A percentile compares a stretch with the other conserved stretches of the same genome.
Conservation (phyloP, 352 stramenopile species). For the Phytophthora sojae region DNA sequence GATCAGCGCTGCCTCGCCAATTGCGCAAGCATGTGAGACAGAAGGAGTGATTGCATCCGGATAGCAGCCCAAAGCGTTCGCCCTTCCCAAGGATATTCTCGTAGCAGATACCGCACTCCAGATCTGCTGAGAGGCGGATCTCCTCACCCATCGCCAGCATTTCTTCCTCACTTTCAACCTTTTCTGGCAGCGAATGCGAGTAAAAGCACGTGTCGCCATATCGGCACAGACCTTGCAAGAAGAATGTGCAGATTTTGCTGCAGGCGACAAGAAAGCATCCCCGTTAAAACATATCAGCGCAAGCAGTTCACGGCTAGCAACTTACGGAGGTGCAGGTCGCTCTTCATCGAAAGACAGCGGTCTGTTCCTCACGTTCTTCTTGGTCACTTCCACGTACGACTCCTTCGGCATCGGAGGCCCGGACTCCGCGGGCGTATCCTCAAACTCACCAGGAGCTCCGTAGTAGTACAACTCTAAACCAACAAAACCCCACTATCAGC, state of each 20-base stretch:
- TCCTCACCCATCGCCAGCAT: conserved; percentile 67
- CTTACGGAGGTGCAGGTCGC: conserved; percentile 60
- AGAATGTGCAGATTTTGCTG: conserved; percentile 87
- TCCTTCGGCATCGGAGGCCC: conserved; percentile 38
- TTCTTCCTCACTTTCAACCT: conserved; percentile 55
- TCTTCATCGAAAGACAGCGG: conserved; percentile 48
- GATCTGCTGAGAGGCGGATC: conserved; percentile 63
- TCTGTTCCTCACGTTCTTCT: conserved; percentile 52
- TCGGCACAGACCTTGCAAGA: conserved; percentile 79
- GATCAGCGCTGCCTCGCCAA: conserved; percentile 66
- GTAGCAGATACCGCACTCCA: conserved; percentile 90
- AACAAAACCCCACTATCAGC: background rate
- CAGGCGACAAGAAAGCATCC: no score
- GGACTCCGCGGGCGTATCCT: conserved; percentile 33
- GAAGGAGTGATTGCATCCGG: conserved; percentile 83
- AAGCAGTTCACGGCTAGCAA: background rate
- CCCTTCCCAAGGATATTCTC: conserved; percentile 77
- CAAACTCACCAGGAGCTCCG: conserved; percentile 74
- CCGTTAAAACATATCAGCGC: no score
- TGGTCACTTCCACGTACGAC: conserved; percentile 63
- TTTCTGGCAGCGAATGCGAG: conserved; percentile 63
- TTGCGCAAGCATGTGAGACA: conserved; percentile 87
- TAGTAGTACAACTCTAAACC: conserved; percentile 79
- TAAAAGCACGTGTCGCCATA: conserved; percentile 88
- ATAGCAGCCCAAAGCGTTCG: conserved; percentile 86